Evolutionary conservation across 805 yeast genomes (phyloP).

Genomic region (Pichia eremophila): DNA sequence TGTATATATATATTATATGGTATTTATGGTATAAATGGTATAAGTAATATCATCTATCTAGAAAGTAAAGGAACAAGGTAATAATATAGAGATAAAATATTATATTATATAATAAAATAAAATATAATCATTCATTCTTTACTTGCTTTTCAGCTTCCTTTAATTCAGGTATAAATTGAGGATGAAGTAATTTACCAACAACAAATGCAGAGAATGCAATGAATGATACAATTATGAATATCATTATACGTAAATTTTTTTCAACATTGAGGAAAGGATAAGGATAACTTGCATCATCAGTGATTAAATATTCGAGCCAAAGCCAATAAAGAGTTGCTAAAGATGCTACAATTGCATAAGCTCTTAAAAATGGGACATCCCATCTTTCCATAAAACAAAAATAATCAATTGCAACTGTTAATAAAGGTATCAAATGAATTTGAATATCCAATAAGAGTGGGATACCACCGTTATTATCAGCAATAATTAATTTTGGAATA

Average conservation of each 20-base stretch:
- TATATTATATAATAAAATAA: no score
- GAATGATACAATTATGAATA: conserved; percentile 38
- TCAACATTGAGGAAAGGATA: conserved; percentile 57
- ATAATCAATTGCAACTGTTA: conserved; percentile 45
- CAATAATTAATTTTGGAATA: conserved; percentile 38
- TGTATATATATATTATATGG: no score
- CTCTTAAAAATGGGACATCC: conserved; percentile 26
- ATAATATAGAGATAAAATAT: no score
- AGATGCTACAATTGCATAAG: conserved; percentile 29
- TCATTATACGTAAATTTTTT: conserved; percentile 33
- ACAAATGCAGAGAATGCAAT: conserved; percentile 27
- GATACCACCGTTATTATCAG: conserved; percentile 25
- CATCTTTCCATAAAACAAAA: conserved; percentile 41
- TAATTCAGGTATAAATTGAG: conserved; percentile 6
- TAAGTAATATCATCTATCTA: no score
- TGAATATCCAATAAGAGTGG: conserved; percentile 45
- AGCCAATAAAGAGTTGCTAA: conserved; percentile 45
- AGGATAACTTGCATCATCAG: conserved; percentile 42
- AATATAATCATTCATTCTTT: no score
- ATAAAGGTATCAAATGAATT: conserved; percentile 52
- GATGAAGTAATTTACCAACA: conserved; percentile 16
- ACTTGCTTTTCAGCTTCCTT: conserved; percentile 5
- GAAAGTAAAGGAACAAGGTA: no score
- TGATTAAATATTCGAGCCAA: conserved; percentile 39
- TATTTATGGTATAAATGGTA: no score